These are phyloP conservation scores for Penicillium nucicola DNA, from an alignment of 495 filamentous ascomycete genomes.

Conservation along the genomic window DNA sequence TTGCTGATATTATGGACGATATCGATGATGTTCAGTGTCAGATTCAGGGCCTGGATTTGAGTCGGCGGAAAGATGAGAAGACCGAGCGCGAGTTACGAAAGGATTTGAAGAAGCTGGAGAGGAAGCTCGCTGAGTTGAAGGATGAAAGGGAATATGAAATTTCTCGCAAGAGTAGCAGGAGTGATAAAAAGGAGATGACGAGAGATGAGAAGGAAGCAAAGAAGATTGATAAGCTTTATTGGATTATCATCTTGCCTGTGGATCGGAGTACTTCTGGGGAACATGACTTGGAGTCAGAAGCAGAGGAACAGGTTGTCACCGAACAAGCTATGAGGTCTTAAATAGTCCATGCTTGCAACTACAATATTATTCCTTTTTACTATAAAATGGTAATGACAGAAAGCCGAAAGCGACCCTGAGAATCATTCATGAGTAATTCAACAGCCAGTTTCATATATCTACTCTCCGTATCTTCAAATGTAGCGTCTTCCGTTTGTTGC, in stretches of 20 bases:
- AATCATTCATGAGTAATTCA: too few species aligned
- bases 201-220: conserved; percentile 5
- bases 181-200: not conserved
- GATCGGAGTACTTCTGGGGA: not conserved
- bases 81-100: not conserved
- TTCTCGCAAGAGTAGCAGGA: not conserved
- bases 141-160: not conserved
- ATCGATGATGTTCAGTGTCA: not conserved
- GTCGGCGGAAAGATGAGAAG: not conserved
- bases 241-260: conserved; percentile 11
- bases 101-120: conserved; percentile 7
- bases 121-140: conserved; percentile 9
- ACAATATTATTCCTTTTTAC: too few species aligned
- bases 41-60: not conserved
- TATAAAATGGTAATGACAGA: too few species aligned
- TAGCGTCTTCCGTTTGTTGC: too few species aligned
- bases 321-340: too few species aligned
- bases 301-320: not conserved
- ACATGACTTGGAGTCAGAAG: conserved; percentile 6
- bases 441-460: too few species aligned
- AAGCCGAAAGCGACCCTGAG: too few species aligned
- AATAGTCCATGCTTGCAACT: too few species aligned
- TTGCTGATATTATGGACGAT: not conserved
- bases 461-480: too few species aligned
- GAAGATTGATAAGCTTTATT: conserved; percentile 14